Percentiles rank a stretch among this genome's conserved stretches.
Evolutionary conservation across 2,329 filamentous ascomycete species (phyloP).

Genomic region (Sarocladium oryzae): DNA sequence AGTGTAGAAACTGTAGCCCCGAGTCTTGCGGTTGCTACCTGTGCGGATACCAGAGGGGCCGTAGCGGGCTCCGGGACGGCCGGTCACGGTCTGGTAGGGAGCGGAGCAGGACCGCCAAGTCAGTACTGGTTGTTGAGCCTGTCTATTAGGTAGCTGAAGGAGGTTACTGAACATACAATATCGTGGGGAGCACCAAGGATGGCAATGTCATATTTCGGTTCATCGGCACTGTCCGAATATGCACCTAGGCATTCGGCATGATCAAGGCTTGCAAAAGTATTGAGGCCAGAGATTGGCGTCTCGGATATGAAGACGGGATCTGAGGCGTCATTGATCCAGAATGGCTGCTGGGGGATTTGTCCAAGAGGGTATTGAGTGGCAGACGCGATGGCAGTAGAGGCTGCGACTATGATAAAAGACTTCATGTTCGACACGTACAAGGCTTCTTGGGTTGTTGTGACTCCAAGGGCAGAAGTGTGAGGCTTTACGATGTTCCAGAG

Average conservation of each 20-base stretch:
- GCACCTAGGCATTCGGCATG: slow-evolving; percentile 6
- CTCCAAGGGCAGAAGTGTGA: no score
- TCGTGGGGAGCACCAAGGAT: slow-evolving; percentile 17
- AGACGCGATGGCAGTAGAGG: background rate
- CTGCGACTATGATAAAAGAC: background rate
- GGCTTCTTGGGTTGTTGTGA: no score
- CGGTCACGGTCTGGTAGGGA: slow-evolving; percentile 77
- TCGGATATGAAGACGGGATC: slow-evolving; percentile 3
- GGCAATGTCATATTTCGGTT: slow-evolving; percentile 14
- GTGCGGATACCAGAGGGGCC: slow-evolving; percentile 77
- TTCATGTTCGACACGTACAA: background rate
- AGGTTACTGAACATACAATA: slow-evolving; percentile 14
- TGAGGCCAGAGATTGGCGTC: slow-evolving; percentile 5
- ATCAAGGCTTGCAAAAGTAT: slow-evolving; percentile 6
- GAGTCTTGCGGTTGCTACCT: slow-evolving; percentile 40
- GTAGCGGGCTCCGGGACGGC: slow-evolving; percentile 67
- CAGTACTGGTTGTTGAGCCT: no score
- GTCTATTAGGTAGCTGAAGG: no score
- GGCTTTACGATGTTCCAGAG: no score
- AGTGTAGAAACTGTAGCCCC: slow-evolving; percentile 12
- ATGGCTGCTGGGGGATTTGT: slow-evolving; percentile 3
- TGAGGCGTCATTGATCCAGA: slow-evolving; percentile 3
- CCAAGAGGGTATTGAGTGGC: background rate
- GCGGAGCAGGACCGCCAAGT: slow-evolving; percentile 64
- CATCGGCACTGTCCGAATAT: background rate